These are phyloP conservation scores for Arachnopeziza araneosa DNA, from an alignment of 2,329 filamentous ascomycete species.

Conservation along the genomic window DNA sequence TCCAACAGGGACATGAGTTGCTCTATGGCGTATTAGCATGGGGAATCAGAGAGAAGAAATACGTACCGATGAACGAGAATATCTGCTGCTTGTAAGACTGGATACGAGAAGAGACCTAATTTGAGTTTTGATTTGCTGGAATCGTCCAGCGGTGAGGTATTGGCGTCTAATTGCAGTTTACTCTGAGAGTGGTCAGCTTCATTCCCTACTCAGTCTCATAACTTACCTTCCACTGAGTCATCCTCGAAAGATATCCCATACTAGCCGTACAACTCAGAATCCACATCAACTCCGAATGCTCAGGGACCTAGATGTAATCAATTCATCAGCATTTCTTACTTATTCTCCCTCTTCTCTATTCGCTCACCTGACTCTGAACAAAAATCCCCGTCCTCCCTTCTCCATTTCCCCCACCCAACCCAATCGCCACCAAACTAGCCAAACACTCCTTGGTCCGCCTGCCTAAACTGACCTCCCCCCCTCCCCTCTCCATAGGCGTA, in stretches of 20 bases:
- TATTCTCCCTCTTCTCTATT: neutral
- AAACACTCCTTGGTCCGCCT: neutral
- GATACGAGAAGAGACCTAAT: constrained; percentile 90
- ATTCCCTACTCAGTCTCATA: neutral
- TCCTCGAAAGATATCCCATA: constrained; percentile 90
- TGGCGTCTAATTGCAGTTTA: constrained; percentile 62
- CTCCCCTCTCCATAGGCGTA: neutral
- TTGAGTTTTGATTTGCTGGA: constrained; percentile 62
- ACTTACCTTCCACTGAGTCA: constrained; percentile 96
- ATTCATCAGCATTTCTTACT: neutral
- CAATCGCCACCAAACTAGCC: neutral
- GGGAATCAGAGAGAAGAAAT: neutral
- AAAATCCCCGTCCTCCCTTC: neutral
- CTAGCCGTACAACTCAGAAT: constrained; percentile 87
- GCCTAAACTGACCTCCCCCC: neutral
- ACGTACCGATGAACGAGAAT: constrained; percentile 74
- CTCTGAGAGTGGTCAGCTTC: constrained; percentile 2
- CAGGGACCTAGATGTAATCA: constrained; percentile 43
- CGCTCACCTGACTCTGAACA: neutral
- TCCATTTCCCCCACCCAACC: neutral
- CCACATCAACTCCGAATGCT: constrained; percentile 93
- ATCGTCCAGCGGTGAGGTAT: constrained; percentile 52
- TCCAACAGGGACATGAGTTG: constrained; percentile 95
- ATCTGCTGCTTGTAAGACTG: constrained; percentile 91
- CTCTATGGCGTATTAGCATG: constrained; percentile 40